These are phyloP conservation scores for Clarireedia paspali DNA, from an alignment of 2,329 filamentous ascomycete genomes.

Conservation along the genomic window DNA sequence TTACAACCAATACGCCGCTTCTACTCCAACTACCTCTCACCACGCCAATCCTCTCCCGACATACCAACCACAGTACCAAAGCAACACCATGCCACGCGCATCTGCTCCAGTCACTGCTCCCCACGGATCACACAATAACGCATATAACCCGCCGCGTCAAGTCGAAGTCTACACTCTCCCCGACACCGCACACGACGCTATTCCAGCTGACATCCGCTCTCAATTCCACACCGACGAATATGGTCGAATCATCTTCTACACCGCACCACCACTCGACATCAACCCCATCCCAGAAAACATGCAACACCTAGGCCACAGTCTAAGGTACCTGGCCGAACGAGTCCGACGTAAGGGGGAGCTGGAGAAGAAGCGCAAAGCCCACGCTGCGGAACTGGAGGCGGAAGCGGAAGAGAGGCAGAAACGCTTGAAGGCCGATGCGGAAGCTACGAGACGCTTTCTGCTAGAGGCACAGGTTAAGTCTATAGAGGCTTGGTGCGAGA, in stretches of 20 bases:
- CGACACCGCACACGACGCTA: slow-evolving; percentile 54
- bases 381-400: slow-evolving; percentile 21
- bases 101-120: slow-evolving; percentile 11
- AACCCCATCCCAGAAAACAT: slow-evolving; percentile 21
- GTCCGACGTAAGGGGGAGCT: slow-evolving; percentile 30
- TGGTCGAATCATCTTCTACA: slow-evolving; percentile 62
- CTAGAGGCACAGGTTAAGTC: slow-evolving; percentile 15
- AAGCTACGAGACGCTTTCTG: slow-evolving; percentile 12
- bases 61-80: slow-evolving; percentile 22
- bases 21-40: slow-evolving; percentile 19
- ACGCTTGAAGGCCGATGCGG: slow-evolving; percentile 16
- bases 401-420: slow-evolving; percentile 24
- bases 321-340: slow-evolving; percentile 42
- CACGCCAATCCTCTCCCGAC: slow-evolving; percentile 19
- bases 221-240: slow-evolving; percentile 60
- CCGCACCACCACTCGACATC: slow-evolving; percentile 50
- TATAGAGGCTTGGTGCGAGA: slow-evolving; percentile 16
- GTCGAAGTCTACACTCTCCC: slow-evolving; percentile 58
- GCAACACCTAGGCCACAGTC: slow-evolving; percentile 37
- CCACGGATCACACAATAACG: slow-evolving; percentile 23
- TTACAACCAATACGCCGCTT: slow-evolving; percentile 16
- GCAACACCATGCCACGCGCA: slow-evolving; percentile 15
- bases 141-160: slow-evolving; percentile 52
- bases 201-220: slow-evolving; percentile 55
- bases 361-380: slow-evolving; percentile 26